Evolutionary conservation across 2,329 filamentous ascomycete species (phyloP).

Genomic region (Cercospora sp.): DNA sequence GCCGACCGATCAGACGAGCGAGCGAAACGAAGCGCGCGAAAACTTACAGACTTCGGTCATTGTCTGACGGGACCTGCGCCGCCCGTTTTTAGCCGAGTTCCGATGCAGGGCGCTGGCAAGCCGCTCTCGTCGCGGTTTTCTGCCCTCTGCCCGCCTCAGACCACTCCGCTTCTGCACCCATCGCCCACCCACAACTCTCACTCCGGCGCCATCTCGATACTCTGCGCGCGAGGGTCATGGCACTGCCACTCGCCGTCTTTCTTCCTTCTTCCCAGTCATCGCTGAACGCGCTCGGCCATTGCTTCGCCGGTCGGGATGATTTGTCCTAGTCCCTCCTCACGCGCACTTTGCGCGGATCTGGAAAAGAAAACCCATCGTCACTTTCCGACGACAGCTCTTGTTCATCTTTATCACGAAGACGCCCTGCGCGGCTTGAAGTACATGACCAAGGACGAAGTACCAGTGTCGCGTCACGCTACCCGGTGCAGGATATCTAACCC

Average conservation of each 20-base stretch:
- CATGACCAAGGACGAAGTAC: neutral
- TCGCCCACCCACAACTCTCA: neutral
- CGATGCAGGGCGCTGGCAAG: neutral
- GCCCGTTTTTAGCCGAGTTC: neutral
- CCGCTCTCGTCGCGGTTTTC: slow-evolving; percentile 3
- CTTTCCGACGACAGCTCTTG: neutral
- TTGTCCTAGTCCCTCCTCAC: neutral
- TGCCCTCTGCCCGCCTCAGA: neutral
- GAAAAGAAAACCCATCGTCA: slow-evolving; percentile 1
- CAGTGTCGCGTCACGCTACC: neutral
- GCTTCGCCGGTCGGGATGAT: neutral
- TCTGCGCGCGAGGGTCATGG: neutral
- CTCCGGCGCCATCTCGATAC: neutral
- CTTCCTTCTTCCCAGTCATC: neutral
- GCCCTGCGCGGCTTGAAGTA: neutral
- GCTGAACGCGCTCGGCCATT: neutral
- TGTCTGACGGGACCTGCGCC: neutral
- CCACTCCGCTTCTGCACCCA: neutral
- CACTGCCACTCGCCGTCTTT: neutral
- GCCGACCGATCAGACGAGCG: neutral
- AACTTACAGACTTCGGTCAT: slow-evolving; percentile 2
- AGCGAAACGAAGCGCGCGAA: neutral
- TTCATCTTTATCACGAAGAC: neutral
- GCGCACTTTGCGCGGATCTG: slow-evolving; percentile 6
- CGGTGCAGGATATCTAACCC: neutral